Percentiles rank a stretch among this genome's conserved stretches.
These are phyloP conservation scores for Mortierella sp. DNA, from an alignment of 371 early-diverging fungal species.

Conservation along the genomic window DNA sequence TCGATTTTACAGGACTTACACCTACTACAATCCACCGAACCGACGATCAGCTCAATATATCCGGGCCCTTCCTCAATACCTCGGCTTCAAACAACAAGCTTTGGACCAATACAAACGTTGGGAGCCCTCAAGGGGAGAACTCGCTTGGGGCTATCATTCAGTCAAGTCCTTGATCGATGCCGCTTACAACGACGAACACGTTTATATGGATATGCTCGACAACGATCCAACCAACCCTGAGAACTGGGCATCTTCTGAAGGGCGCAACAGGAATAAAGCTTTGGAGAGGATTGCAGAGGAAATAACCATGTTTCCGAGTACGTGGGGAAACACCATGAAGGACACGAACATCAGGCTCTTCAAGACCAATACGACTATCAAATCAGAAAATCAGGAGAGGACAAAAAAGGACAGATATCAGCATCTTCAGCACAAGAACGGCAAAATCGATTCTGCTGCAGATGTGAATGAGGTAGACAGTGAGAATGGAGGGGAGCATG, in stretches of 20 bases:
- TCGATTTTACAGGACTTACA: constrained; percentile 47
- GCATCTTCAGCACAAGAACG: too few species aligned
- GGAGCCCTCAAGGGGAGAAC: constrained; percentile 25
- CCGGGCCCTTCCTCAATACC: constrained; percentile 22
- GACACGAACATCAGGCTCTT: not conserved
- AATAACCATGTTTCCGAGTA: not conserved
- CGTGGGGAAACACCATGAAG: not conserved
- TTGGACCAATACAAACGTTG: constrained; percentile 46
- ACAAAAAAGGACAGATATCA: too few species aligned
- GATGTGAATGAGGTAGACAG: too few species aligned
- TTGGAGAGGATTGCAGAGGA: not conserved
- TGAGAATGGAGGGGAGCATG: too few species aligned
- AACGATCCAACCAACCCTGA: constrained; percentile 38
- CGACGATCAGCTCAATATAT: constrained; percentile 33
- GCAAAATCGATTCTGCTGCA: too few species aligned
- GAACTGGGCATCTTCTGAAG: not conserved
- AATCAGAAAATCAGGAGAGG: too few species aligned
- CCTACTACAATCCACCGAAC: constrained; percentile 19
- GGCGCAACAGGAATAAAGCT: not conserved
- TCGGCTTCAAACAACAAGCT: constrained; percentile 25
- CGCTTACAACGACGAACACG: constrained; percentile 23
- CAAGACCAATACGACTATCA: not conserved
- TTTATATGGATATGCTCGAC: constrained; percentile 46
- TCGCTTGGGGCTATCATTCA: constrained; percentile 51
- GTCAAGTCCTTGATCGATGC: constrained; percentile 42